phyloP scores from a whole-genome alignment of 2,329 filamentous ascomycete species.

The Cladosporium sp. region DNA sequence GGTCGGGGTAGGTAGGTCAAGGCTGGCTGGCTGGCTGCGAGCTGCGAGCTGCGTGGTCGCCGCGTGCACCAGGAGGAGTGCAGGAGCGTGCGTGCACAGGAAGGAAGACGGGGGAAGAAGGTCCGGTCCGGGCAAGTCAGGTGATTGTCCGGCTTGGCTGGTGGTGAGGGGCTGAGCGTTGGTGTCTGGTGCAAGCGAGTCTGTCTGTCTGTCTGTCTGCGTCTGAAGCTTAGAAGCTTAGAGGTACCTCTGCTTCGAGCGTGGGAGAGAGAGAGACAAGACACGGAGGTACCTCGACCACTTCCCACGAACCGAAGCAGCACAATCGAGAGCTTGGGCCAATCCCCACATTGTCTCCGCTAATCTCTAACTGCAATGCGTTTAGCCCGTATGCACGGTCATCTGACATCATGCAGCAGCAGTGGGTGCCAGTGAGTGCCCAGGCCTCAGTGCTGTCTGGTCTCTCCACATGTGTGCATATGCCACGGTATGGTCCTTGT shows the following conservation, averaged over 20 bases:
- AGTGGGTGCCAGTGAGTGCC: background rate
- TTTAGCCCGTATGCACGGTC: background rate
- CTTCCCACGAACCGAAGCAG: background rate
- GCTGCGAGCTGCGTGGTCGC: slow-evolving; percentile 2
- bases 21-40: no score
- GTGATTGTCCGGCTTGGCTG: background rate
- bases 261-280: background rate
- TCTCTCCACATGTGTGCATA: background rate
- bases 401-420: slow-evolving; percentile 10
- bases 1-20: background rate
- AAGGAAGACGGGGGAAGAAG: background rate
- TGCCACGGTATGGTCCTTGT: background rate
- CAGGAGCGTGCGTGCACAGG: background rate
- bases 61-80: slow-evolving; percentile 2
- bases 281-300: background rate
- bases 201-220: background rate
- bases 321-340: background rate
- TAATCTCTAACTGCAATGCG: background rate
- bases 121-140: background rate
- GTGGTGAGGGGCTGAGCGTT: background rate
- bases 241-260: background rate
- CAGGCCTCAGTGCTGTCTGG: background rate
- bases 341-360: background rate
- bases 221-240: slow-evolving; percentile 4
- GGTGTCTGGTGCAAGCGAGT: background rate